A percentile compares a stretch with the other conserved stretches of the same genome.
Evolutionary conservation across 1,139 yeast genomes (phyloP).

Genomic region (Chernovozyma aurita): DNA sequence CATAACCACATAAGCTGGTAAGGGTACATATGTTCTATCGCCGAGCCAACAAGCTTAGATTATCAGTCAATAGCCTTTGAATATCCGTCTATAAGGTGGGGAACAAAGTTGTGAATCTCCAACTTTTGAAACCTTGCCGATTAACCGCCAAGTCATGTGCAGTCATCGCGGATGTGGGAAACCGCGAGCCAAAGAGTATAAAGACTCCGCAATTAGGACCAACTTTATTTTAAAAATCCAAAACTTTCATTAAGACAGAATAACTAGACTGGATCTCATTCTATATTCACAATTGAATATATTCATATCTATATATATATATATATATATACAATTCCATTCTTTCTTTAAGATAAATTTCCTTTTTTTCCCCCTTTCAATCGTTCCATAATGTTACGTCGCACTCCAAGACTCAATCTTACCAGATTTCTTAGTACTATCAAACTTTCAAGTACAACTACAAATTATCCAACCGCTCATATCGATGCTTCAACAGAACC

Average conservation of each 20-base stretch:
- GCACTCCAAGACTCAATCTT: not conserved
- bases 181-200: slow-evolving; percentile 2
- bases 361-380: no score
- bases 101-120: not conserved
- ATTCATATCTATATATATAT: not conserved
- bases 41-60: no score
- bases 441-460: slow-evolving; percentile 28
- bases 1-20: no score
- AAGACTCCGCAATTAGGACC: not conserved
- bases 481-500: slow-evolving; percentile 36
- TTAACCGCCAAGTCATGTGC: slow-evolving; percentile 2
- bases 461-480: slow-evolving; percentile 46
- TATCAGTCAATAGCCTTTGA: no score
- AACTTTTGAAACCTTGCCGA: not conserved
- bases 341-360: no score
- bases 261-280: slow-evolving; percentile 1
- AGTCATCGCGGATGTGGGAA: slow-evolving; percentile 5
- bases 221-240: no score
- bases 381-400: slow-evolving; percentile 1
- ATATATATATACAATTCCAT: no score
- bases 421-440: slow-evolving; percentile 19
- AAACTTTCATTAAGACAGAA: no score
- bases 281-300: not conserved
- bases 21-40: no score
- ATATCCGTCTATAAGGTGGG: no score